Evolutionary conservation across 192 early-diverging fungal species (phyloP).

Genomic region (Coemansia sp.): DNA sequence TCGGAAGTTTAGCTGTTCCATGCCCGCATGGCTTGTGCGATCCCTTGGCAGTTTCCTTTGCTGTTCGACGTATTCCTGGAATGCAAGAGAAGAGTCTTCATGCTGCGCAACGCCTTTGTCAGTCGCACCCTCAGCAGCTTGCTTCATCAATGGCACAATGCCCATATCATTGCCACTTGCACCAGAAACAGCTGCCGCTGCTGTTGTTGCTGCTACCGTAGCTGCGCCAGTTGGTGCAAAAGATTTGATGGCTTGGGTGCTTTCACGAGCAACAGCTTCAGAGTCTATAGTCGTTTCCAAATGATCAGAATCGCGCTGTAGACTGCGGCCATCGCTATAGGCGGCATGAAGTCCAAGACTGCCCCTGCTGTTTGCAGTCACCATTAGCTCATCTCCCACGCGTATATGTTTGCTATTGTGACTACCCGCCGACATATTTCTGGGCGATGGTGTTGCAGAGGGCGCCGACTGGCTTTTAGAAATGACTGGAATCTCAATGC

Average conservation of each 20-base stretch:
- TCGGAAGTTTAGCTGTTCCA: conserved; percentile 52
- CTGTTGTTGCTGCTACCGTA: not conserved
- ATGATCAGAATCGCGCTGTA: conserved; percentile 8
- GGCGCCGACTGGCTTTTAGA: conserved; percentile 1
- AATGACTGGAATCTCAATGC: not conserved
- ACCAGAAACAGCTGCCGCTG: not conserved
- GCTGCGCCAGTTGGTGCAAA: not conserved
- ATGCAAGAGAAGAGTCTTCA: conserved; percentile 15
- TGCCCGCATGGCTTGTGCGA: conserved; percentile 17
- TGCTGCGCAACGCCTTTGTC: not conserved
- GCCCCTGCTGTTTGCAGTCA: not conserved
- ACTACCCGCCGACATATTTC: not conserved
- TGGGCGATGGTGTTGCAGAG: not conserved
- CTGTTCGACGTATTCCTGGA: conserved; percentile 49
- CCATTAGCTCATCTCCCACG: not conserved
- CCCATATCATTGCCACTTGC: not conserved
- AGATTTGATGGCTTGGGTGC: conserved; percentile 27
- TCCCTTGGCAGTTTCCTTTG: conserved; percentile 14
- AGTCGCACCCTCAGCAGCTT: not conserved
- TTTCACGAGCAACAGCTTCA: conserved; percentile 32
- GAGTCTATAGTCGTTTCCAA: conserved; percentile 21
- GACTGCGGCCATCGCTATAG: not conserved
- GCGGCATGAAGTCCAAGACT: not conserved
- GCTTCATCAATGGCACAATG: not conserved
- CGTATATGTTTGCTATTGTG: not conserved